Percentiles rank a stretch among this genome's conserved stretches.
Conservation (phyloP, 2,329 filamentous ascomycete species). For the Arthrocladium fulminans region DNA sequence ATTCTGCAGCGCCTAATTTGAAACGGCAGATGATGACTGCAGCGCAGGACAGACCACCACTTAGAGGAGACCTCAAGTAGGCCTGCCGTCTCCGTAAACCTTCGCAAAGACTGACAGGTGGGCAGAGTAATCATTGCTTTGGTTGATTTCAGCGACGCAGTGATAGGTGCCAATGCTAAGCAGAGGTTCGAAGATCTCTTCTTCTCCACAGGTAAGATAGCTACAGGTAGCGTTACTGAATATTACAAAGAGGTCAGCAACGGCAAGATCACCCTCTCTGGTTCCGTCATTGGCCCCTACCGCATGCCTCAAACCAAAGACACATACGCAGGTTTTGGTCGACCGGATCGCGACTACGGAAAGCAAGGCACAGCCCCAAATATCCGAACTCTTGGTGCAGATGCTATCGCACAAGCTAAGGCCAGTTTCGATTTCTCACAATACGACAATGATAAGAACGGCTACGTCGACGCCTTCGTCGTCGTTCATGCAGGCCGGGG, state of each 20-base stretch:
- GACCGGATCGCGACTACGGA: neutral
- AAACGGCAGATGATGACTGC: neutral
- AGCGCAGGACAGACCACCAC: neutral
- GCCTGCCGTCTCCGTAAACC: neutral
- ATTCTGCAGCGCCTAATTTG: neutral
- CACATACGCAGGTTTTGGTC: neutral
- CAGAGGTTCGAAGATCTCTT: neutral
- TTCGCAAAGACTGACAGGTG: neutral
- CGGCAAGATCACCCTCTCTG: neutral
- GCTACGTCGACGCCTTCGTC: conserved; percentile 3
- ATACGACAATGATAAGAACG: conserved; percentile 4
- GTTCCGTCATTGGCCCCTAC: conserved; percentile 1
- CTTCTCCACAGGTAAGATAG: neutral
- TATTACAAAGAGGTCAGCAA: conserved; percentile 1
- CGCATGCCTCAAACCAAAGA: neutral
- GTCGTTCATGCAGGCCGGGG: conserved; percentile 1
- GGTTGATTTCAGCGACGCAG: neutral
- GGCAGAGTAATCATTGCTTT: neutral
- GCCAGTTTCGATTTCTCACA: neutral
- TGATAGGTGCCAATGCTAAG: neutral
- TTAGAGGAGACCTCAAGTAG: neutral
- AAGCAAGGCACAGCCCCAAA: neutral
- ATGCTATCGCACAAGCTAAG: neutral
- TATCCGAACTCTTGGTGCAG: neutral
- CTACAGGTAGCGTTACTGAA: neutral